Evolutionary conservation across 371 early-diverging fungal genomes (phyloP), one percentile per base, ranked within the genome.

Genomic region (Actinomortierella wolfii): DNA sequence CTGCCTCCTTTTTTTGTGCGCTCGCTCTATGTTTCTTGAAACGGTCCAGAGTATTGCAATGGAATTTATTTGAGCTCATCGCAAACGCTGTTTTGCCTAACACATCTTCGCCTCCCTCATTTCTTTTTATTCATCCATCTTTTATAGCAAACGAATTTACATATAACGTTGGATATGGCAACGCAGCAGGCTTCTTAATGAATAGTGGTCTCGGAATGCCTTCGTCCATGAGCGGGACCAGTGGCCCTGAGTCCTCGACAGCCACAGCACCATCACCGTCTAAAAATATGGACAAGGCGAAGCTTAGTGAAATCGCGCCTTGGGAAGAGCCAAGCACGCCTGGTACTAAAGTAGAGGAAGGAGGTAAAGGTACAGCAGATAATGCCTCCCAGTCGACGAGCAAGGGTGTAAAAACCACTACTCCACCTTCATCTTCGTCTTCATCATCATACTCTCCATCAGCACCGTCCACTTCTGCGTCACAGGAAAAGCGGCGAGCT

Each of bases 101-200:
- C n/a, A n/a, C n/a, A n/a, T n/a, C n/a, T n/a, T n/a, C n/a, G n/a
- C n/a, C n/a, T n/a, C n/a, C n/a, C n/a, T 44, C 51, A n/a, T 2
- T 5, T 23, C 47, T 9, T 52, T 39, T 49, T 21, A 40, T 45
- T 13, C 17, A 45, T 57, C 8, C 49, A 29, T 46, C 15, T 17
- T 51, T 43, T 51, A 21, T 73, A 94, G 94, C 92, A 0, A 67
- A 76, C 25, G 74, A 78, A 46, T 85, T 97, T 61, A 85, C 90
- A 44, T 78, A 83, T 51, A 86, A 92, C 59, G 87, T 94, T 2
- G 97, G 98, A 4, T 95, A 94, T 63, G 98, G 97, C 26, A 94
- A 94, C 67, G 94, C 92, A 8, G 91, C 94, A 6, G 97, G 97
- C 15, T 97, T 88, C 61, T 80, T 97, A 48, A 78, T 89, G 54